Evolutionary conservation across 495 filamentous ascomycete genomes (phyloP).

Genomic region (Aspergillus carlsbadensis): DNA sequence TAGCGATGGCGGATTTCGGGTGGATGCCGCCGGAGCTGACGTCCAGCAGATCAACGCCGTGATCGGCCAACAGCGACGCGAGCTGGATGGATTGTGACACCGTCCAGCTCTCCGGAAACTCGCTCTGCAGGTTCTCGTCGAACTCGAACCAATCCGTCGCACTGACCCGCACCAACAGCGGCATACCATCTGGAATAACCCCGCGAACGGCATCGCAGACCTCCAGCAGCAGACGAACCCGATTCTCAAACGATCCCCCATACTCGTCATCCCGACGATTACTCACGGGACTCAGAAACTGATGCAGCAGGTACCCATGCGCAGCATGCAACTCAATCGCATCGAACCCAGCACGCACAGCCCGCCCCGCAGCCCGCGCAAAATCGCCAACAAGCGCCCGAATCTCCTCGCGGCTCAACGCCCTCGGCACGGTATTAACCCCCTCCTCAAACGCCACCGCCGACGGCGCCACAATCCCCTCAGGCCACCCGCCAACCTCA

Average conservation of each 20-base stretch:
- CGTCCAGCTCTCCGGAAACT: conserved; percentile 51
- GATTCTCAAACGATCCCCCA: conserved; percentile 55
- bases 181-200: conserved; percentile 55
- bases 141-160: conserved; percentile 54
- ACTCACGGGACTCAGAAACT: conserved; percentile 57
- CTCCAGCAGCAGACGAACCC: conserved; percentile 49
- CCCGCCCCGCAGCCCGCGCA: too few relatives aligned
- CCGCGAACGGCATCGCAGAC: conserved; percentile 46
- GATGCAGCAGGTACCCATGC: conserved; percentile 57
- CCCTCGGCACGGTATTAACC: too few relatives aligned
- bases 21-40: conserved; percentile 55
- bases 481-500: conserved; percentile 60
- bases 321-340: conserved; percentile 50
- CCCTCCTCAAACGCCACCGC: conserved; percentile 42
- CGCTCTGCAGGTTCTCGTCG: conserved; percentile 32
- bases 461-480: conserved; percentile 54
- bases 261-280: conserved; percentile 58
- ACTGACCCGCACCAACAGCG: conserved; percentile 55
- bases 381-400: too few relatives aligned
- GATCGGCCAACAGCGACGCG: conserved; percentile 15
- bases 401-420: too few relatives aligned
- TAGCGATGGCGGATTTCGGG: conserved; percentile 52
- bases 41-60: conserved; percentile 59
- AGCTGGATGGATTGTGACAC: conserved; percentile 40
- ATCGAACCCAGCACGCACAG: conserved; percentile 40